Evolutionary conservation across 352 stramenopile species (phyloP).

Genomic region (Phytophthora tubulina): DNA sequence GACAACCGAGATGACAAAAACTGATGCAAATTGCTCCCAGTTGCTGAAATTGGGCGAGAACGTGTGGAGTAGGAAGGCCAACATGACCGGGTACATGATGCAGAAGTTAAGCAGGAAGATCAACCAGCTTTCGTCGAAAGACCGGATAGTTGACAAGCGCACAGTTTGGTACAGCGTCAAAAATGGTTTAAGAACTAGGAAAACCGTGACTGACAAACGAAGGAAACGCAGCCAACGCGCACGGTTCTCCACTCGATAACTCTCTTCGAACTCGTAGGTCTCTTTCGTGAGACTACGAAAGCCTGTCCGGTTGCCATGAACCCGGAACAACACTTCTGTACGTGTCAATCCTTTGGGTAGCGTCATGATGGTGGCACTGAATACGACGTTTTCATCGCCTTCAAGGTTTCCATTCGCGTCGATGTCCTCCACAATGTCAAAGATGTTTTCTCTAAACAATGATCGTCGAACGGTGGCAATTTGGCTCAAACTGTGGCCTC

Average conservation of each 20-base stretch:
- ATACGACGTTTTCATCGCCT: slow-evolving; percentile 27
- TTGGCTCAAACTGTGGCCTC: slow-evolving; percentile 47
- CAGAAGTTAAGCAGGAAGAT: slow-evolving; percentile 86
- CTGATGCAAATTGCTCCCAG: slow-evolving; percentile 67
- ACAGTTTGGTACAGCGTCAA: slow-evolving; percentile 82
- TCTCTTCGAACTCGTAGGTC: slow-evolving; percentile 76
- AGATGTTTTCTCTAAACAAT: slow-evolving; percentile 75
- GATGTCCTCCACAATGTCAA: slow-evolving; percentile 81
- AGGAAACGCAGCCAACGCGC: slow-evolving; percentile 76
- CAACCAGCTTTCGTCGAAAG: slow-evolving; percentile 64
- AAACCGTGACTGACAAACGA: slow-evolving; percentile 70
- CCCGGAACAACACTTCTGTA: slow-evolving; percentile 67
- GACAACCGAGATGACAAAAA: slow-evolving; percentile 65
- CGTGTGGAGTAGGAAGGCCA: slow-evolving; percentile 70
- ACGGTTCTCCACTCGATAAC: slow-evolving; percentile 76
- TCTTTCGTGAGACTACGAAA: slow-evolving; percentile 54
- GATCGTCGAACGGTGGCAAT: slow-evolving; percentile 46
- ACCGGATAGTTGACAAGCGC: slow-evolving; percentile 51
- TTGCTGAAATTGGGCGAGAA: slow-evolving; percentile 72
- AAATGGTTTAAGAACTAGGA: slow-evolving; percentile 76
- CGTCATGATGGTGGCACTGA: slow-evolving; percentile 79
- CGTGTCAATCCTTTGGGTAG: slow-evolving; percentile 75
- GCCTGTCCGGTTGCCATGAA: slow-evolving; percentile 51
- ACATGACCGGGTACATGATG: slow-evolving; percentile 74
- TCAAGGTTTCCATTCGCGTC: slow-evolving; percentile 48